Evolutionary conservation across 345 rosid genomes (phyloP), one percentile per base, ranked within the genome.

Genomic region (Geranium rotundifolium): DNA sequence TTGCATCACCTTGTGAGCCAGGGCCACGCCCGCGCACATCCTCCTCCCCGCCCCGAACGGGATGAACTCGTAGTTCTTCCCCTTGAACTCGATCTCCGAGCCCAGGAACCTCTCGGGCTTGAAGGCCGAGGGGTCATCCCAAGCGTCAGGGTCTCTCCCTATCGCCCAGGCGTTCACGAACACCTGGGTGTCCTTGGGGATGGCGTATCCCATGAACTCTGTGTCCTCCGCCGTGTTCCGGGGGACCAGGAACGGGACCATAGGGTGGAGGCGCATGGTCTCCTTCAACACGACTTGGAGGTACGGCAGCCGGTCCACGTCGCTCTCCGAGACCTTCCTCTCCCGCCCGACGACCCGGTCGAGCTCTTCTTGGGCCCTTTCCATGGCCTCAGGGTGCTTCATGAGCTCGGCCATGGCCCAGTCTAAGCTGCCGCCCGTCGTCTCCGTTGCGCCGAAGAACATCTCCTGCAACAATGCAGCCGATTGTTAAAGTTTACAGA

Each of bases 11-110:
- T 59, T 54, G n/a, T 30, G 41, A n/a, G 17, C 60, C 12, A 55
- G 27, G 4, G 49, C 1, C 29, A 31, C 4, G 55, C 67, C 67
- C 30, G 50, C 52, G 67, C 67, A 64, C 10, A 64, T 64, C 19
- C 67, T 54, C 1, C 67, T 15, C 15, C 67, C 67, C 9, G 67
- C 5, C 13, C 67, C 31, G 31, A 64, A 64, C 39, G 67, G 67
- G 9, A 64, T 1, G 5, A 10, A 55, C 8, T 54, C 3, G 19
- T 54, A 64, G 56, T 55, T 55, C 7, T 37, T 29, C 14, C 67
- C 67, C 30, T 59, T 29, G 12, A 55, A 55, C 5, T 54, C 67
- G 31, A 31, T 17, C 1, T 54, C 67, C 12, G 18, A 64, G 0
- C 7, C 17, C 29, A 64, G 7, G 29, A 64, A 56, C 17, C 67